Percentiles rank a stretch among this genome's conserved stretches.
phyloP scores from a whole-genome alignment of 2,329 filamentous ascomycete species.

The Fusarium lyarnte region DNA sequence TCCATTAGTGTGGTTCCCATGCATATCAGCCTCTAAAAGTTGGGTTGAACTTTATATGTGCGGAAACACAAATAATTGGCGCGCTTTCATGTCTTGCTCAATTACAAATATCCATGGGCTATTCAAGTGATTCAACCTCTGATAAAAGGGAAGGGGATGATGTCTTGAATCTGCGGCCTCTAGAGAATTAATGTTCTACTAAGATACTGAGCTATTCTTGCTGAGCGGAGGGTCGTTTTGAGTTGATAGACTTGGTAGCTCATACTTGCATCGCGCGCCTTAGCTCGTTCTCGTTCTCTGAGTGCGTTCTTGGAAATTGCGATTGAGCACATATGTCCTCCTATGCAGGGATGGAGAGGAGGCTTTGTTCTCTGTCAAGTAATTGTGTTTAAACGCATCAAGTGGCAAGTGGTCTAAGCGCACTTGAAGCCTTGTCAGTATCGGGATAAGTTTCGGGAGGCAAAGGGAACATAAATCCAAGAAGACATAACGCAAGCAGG shows the following conservation, averaged over 20 bases:
- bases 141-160: accelerated
- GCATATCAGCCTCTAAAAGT: background rate
- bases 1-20: background rate
- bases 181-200: accelerated
- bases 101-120: accelerated
- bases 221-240: background rate
- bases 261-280: background rate
- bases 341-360: too few species aligned
- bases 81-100: background rate
- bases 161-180: background rate
- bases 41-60: background rate
- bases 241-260: background rate
- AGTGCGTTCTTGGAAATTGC: background rate
- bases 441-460: too few species aligned
- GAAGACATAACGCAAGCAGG: background rate
- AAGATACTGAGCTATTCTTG: background rate
- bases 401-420: too few species aligned
- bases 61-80: background rate
- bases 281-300: background rate
- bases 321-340: too few species aligned
- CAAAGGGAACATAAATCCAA: background rate
- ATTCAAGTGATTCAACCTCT: background rate
- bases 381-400: too few species aligned
- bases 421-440: too few species aligned
- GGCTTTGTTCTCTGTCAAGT: background rate